Conservation (phyloP, 305 asterid species). For the Solanum aculeatissimum region DNA sequence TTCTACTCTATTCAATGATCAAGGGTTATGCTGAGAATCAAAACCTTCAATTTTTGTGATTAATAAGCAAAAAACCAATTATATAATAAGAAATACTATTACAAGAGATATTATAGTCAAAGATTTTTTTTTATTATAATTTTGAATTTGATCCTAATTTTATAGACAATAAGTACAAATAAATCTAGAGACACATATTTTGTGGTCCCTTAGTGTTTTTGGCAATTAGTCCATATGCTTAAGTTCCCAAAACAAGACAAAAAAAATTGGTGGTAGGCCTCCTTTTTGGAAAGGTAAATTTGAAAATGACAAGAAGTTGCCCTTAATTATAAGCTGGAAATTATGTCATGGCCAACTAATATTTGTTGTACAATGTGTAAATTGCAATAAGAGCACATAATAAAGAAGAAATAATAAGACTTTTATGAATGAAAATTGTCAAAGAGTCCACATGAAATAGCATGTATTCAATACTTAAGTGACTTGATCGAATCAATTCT, state of each 20-base stretch:
- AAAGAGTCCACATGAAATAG: neutral
- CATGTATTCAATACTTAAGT: no score
- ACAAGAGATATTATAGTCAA: neutral
- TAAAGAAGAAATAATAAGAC: neutral
- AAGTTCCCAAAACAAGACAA: neutral
- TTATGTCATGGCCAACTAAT: neutral
- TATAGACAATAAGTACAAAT: neutral
- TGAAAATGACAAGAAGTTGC: neutral
- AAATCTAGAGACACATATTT: neutral
- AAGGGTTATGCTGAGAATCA: neutral
- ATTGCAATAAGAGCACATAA: neutral
- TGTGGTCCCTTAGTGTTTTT: neutral
- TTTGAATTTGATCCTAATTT: neutral
- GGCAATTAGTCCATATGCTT: neutral
- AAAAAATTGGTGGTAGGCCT: neutral
- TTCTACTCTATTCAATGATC: neutral
- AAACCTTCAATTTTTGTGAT: neutral
- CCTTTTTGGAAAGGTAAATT: neutral
- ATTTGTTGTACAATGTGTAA: neutral
- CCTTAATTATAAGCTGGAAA: neutral
- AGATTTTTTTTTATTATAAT: neutral
- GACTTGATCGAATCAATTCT: no score
- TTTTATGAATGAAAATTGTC: neutral
- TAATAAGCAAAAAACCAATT: neutral
- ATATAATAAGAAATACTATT: neutral